These are phyloP conservation scores for Ehretia macrophylla DNA, from an alignment of 257 asterid genomes.

Conservation along the genomic window DNA sequence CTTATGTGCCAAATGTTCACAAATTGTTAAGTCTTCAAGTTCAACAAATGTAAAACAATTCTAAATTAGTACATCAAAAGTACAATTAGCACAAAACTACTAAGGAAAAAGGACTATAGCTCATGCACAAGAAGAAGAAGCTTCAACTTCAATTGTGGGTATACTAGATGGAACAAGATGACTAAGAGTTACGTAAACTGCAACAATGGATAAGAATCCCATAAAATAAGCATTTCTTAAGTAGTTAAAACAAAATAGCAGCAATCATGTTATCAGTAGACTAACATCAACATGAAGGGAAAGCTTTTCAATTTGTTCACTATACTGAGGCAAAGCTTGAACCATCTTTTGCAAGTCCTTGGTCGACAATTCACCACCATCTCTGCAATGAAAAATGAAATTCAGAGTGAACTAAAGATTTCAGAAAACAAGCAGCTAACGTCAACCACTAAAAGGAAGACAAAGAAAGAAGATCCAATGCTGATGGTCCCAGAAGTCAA, in stretches of 20 bases:
- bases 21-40: no score
- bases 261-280: constrained; percentile 6
- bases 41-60: no score
- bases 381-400: constrained; percentile 39
- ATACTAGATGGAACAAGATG: no score
- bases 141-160: no score
- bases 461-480: no score
- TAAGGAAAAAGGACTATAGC: no score
- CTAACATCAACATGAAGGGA: constrained; percentile 99
- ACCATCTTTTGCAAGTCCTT: constrained; percentile 99
- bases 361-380: constrained; percentile 81
- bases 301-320: constrained; percentile 98
- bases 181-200: not conserved
- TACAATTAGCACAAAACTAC: no score
- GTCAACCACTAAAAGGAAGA: no score
- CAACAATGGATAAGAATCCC: not conserved
- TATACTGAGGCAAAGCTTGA: constrained; percentile 98
- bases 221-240: not conserved
- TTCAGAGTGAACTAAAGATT: constrained; percentile 13
- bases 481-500: no score
- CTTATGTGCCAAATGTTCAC: no score
- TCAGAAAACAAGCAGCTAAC: not conserved
- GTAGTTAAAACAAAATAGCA: not conserved
- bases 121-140: no score
- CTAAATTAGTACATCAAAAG: no score